A percentile compares a stretch with the other conserved stretches of the same genome.
These are phyloP conservation scores for Neonectria sp. DNA, from an alignment of 2,329 filamentous ascomycete genomes.

Conservation along the genomic window DNA sequence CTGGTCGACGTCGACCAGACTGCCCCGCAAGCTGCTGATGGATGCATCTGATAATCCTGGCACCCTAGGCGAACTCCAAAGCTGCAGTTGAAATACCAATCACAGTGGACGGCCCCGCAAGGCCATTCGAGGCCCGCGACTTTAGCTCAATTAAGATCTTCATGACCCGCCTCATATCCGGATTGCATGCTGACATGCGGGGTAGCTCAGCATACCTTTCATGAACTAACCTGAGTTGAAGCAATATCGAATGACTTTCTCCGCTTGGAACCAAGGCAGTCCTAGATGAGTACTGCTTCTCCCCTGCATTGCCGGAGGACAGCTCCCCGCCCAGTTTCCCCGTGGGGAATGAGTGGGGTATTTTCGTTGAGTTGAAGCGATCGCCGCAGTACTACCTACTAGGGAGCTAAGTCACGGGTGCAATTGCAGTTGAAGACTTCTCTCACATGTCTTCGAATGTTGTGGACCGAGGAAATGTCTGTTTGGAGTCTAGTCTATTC, in stretches of 20 bases:
- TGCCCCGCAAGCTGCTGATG: background rate
- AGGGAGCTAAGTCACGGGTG: background rate
- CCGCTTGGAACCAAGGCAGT: background rate
- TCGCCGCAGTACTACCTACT: background rate
- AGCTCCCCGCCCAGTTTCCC: background rate
- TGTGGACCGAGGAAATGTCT: background rate
- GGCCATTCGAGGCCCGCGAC: background rate
- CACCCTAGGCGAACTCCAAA: background rate
- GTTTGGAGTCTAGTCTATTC: background rate
- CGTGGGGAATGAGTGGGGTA: background rate
- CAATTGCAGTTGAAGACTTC: background rate
- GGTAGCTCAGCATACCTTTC: background rate
- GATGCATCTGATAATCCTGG: background rate
- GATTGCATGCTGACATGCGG: background rate
- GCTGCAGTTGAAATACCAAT: background rate
- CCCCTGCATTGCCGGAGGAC: background rate
- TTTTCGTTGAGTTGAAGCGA: background rate
- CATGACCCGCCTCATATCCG: background rate
- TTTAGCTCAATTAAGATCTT: background rate
- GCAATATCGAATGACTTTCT: background rate
- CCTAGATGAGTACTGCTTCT: background rate
- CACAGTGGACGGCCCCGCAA: background rate
- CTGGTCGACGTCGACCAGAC: slow-evolving; percentile 1
- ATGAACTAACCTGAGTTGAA: background rate
- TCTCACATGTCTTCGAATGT: background rate